Conservation (phyloP, 805 yeast species). For the Kodamaea sagamina region DNA sequence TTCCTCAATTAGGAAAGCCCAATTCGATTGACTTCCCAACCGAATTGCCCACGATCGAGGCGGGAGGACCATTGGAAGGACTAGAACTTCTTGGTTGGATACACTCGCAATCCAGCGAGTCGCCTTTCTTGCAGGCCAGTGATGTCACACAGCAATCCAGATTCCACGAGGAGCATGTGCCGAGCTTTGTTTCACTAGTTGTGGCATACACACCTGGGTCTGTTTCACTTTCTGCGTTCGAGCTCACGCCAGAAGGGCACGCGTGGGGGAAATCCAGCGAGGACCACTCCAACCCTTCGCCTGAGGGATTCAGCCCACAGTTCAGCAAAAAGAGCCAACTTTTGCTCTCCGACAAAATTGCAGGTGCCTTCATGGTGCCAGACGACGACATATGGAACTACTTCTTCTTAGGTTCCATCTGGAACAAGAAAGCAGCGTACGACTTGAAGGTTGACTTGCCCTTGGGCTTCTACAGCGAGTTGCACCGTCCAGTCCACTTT, state of each 20-base stretch:
- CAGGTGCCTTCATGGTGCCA: constrained; percentile 87
- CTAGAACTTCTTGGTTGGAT: constrained; percentile 89
- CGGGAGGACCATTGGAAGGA: constrained; percentile 34
- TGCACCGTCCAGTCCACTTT: constrained; percentile 89
- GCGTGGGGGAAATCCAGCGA: constrained; percentile 74
- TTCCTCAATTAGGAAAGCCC: constrained; percentile 84
- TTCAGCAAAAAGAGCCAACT: constrained; percentile 69
- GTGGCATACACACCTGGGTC: constrained; percentile 84
- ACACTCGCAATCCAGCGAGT: constrained; percentile 79
- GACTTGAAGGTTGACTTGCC: constrained; percentile 78
- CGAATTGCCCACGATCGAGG: constrained; percentile 41
- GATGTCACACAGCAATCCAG: constrained; percentile 67
- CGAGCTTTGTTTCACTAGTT: constrained; percentile 54
- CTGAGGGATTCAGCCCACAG: constrained; percentile 64
- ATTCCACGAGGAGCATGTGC: constrained; percentile 35
- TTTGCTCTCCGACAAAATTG: constrained; percentile 68
- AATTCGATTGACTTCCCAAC: constrained; percentile 64
- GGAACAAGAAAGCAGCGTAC: constrained; percentile 63
- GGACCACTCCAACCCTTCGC: constrained; percentile 55
- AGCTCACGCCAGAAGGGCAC: constrained; percentile 62
- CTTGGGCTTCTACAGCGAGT: constrained; percentile 75
- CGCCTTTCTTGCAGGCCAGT: constrained; percentile 60
- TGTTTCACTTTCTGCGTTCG: constrained; percentile 69
- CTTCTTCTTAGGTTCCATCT: constrained; percentile 82
- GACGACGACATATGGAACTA: constrained; percentile 86